These are phyloP conservation scores for Tripterygium wilfordii DNA, from an alignment of 177 flowering plant genomes.

Conservation along the genomic window DNA sequence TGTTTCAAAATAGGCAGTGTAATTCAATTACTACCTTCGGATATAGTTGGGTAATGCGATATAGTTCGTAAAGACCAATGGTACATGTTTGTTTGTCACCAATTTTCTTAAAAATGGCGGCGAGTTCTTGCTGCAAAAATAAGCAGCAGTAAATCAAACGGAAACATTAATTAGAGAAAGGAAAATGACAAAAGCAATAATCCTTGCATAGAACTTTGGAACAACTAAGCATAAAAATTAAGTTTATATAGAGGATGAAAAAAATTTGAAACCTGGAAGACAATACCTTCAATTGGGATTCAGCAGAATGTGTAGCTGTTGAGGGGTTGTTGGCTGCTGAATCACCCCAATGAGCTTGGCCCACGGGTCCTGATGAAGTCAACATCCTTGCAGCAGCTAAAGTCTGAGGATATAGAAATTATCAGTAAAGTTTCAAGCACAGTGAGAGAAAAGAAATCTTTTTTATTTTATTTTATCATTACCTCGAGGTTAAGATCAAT, in stretches of 20 bases:
- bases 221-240: too few species aligned
- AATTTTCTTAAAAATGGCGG: conserved; percentile 97
- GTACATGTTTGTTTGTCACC: conserved; percentile 98
- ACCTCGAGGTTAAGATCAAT: conserved; percentile 99
- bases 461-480: conserved; percentile 3
- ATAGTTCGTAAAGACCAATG: conserved; percentile 85
- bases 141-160: background rate
- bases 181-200: too few species aligned
- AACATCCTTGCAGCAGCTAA: conserved; percentile 98
- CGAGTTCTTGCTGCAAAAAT: conserved; percentile 87
- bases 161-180: background rate
- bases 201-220: too few species aligned
- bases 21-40: conserved; percentile 70
- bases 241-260: background rate
- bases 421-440: background rate
- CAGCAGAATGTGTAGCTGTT: conserved; percentile 78
- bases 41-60: conserved; percentile 88
- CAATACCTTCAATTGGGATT: conserved; percentile 92
- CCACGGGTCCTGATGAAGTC: conserved; percentile 82
- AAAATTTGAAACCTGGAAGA: background rate
- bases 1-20: background rate
- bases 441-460: background rate
- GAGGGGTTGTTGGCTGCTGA: conserved; percentile 72
- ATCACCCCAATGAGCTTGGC: conserved; percentile 96
- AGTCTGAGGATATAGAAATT: conserved; percentile 46